Evolutionary conservation across 2,329 filamentous ascomycete species (phyloP).

Genomic region (Monosporascus sp.): DNA sequence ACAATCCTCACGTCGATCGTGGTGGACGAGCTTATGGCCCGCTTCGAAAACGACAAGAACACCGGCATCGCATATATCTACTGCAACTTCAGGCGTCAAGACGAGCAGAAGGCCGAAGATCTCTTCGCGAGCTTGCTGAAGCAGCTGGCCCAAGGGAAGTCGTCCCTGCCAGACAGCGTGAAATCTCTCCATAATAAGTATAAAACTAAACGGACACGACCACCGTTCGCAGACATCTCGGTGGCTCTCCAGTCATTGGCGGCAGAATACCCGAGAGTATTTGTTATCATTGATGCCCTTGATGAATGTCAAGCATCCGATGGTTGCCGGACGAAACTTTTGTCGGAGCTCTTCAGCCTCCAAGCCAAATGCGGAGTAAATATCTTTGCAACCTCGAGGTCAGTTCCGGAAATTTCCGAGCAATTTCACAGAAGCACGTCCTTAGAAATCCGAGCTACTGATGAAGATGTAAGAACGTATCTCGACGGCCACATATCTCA

Average conservation of each 20-base stretch:
- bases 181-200: conserved; percentile 21
- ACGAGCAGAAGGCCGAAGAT: conserved; percentile 30
- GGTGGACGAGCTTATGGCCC: conserved; percentile 31
- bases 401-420: conserved; percentile 9
- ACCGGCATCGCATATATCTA: conserved; percentile 40
- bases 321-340: conserved; percentile 3
- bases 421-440: conserved; percentile 1
- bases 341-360: conserved; percentile 10
- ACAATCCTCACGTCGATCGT: conserved; percentile 39
- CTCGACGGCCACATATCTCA: conserved; percentile 16
- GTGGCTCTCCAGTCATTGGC: conserved; percentile 9
- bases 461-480: conserved; percentile 25
- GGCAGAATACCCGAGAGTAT: conserved; percentile 14
- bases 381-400: conserved; percentile 13
- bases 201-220: conserved; percentile 11
- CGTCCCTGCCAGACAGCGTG: conserved; percentile 19
- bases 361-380: background rate
- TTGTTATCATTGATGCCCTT: conserved; percentile 13
- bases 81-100: conserved; percentile 34
- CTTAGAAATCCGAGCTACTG: conserved; percentile 26
- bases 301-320: conserved; percentile 12
- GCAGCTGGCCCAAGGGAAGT: conserved; percentile 26
- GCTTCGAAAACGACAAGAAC: conserved; percentile 9
- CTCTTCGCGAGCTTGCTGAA: conserved; percentile 32
- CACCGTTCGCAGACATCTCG: conserved; percentile 16